Evolutionary conservation across 2,329 filamentous ascomycete species (phyloP).

Genomic region (Penicillium sp.): DNA sequence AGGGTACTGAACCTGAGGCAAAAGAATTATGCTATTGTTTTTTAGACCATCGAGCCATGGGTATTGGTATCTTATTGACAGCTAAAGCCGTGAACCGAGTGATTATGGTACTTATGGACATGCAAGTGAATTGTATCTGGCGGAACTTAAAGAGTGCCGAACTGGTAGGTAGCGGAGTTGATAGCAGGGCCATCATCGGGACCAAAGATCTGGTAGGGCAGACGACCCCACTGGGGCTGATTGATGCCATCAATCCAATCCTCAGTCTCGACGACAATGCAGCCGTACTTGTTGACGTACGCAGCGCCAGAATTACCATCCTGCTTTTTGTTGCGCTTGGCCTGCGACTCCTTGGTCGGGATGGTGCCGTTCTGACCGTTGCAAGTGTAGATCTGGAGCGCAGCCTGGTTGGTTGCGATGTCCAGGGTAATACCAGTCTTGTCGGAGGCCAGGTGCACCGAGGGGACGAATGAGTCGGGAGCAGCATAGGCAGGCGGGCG

Average conservation of each 20-base stretch:
- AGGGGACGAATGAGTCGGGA: conserved; percentile 37
- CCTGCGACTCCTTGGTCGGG: conserved; percentile 42
- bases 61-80: not conserved
- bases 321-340: conserved; percentile 53
- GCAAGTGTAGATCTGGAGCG: conserved; percentile 86
- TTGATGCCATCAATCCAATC: conserved; percentile 95
- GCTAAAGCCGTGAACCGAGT: not conserved
- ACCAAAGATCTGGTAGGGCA: conserved; percentile 41
- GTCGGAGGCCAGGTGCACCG: conserved; percentile 64
- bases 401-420: conserved; percentile 78
- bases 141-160: conserved; percentile 37
- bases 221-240: conserved; percentile 79
- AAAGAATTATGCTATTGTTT: not conserved
- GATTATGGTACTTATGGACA: conserved; percentile 6
- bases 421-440: conserved; percentile 79
- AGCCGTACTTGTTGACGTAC: conserved; percentile 67
- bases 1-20: too few relatives aligned
- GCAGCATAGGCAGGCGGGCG: conserved; percentile 37
- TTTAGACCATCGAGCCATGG: not conserved
- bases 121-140: not conserved
- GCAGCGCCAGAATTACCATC: conserved; percentile 49
- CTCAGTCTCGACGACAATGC: conserved; percentile 86
- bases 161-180: conserved; percentile 47
- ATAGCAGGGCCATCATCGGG: conserved; percentile 40
- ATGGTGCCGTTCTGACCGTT: conserved; percentile 68